These are phyloP conservation scores for Phylloporus arenicola DNA, from an alignment of 768 basidiomycete species.

Conservation along the genomic window DNA sequence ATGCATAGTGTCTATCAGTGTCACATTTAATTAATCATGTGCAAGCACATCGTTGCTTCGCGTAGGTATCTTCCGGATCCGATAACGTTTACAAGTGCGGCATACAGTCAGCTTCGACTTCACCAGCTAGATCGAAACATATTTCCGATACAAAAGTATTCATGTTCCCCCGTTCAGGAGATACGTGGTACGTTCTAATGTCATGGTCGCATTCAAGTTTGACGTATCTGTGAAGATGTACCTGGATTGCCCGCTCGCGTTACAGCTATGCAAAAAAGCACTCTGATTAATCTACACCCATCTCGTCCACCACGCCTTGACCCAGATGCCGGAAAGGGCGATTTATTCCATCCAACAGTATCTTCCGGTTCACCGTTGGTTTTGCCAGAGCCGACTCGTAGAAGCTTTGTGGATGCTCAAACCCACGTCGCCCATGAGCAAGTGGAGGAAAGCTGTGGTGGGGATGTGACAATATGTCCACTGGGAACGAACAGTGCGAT, in stretches of 20 bases:
- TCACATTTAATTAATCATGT: conserved; percentile 2
- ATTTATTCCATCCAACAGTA: conserved; percentile 29
- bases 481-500: conserved; percentile 87
- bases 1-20: neutral
- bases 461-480: conserved; percentile 64
- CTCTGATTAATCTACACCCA: conserved; percentile 44
- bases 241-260: conserved; percentile 47
- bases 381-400: conserved; percentile 28
- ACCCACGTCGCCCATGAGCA: neutral
- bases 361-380: conserved; percentile 9
- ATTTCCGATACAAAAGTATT: conserved; percentile 65
- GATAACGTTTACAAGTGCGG: conserved; percentile 69
- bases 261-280: conserved; percentile 37
- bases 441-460: conserved; percentile 36
- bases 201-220: neutral
- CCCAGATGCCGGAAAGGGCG: conserved; percentile 20
- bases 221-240: conserved; percentile 18
- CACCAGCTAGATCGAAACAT: conserved; percentile 64
- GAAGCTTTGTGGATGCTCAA: conserved; percentile 38
- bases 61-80: conserved; percentile 55
- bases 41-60: conserved; percentile 73
- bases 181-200: conserved; percentile 30
- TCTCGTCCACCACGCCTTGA: conserved; percentile 36
- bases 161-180: conserved; percentile 35
- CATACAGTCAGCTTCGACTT: conserved; percentile 66